phyloP scores from a whole-genome alignment of 352 stramenopile genomes.

The Pythium oligandrum region DNA sequence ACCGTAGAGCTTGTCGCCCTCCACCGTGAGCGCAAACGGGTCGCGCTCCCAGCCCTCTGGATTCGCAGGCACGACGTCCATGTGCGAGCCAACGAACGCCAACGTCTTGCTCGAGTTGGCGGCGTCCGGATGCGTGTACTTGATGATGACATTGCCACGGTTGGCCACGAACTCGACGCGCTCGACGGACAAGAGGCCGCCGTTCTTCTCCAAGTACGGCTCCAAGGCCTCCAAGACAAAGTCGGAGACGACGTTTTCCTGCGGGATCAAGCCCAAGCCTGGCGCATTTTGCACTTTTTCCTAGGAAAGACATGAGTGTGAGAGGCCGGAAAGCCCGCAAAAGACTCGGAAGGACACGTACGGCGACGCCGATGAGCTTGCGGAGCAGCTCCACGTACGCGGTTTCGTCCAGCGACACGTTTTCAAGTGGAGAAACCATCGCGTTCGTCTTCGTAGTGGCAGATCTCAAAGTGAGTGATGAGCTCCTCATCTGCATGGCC shows the following conservation, averaged over 20 bases:
- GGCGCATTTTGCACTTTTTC: conserved; percentile 70
- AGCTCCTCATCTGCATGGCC: conserved; percentile 13
- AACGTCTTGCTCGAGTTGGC: conserved; percentile 59
- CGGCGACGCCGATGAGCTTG: conserved; percentile 80
- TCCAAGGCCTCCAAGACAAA: conserved; percentile 83
- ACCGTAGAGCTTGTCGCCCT: conserved; percentile 91
- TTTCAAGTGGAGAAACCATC: conserved; percentile 27
- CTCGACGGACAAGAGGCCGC: conserved; percentile 59
- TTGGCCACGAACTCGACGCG: conserved; percentile 79
- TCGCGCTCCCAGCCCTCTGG: conserved; percentile 86
- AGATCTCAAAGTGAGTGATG: conserved; percentile 14
- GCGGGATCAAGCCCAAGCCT: conserved; percentile 62
- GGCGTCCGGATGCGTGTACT: conserved; percentile 58
- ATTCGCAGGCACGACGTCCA: conserved; percentile 93
- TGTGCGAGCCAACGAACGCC: conserved; percentile 85
- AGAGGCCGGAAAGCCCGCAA: conserved; percentile 4
- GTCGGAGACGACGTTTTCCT: conserved; percentile 86
- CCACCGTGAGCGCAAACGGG: conserved; percentile 84
- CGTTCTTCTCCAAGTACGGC: conserved; percentile 73
- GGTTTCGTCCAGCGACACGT: conserved; percentile 58
- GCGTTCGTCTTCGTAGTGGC: conserved; percentile 10
- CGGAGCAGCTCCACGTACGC: conserved; percentile 78
- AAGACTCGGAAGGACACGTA: conserved; percentile 33
- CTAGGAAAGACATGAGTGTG: conserved; percentile 7
- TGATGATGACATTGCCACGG: conserved; percentile 91